A percentile compares a stretch with the other conserved stretches of the same genome.
phyloP scores from a whole-genome alignment of 2,329 filamentous ascomycete genomes.

The Sarocladiaceae sp. region DNA sequence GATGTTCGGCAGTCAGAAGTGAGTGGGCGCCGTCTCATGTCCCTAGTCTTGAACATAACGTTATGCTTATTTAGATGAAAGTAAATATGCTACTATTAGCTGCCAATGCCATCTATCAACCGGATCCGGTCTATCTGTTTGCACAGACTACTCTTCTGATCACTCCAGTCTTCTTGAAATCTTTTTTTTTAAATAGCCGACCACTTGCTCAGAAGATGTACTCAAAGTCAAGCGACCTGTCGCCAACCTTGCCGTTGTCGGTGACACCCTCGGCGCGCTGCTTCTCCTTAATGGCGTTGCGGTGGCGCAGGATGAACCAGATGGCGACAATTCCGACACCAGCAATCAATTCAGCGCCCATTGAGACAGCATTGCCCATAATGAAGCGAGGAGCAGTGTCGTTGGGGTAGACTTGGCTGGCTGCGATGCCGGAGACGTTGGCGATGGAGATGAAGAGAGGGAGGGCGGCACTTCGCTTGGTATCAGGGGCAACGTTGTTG shows the following conservation, averaged over 20 bases:
- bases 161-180: too few relatives aligned
- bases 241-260: slow-evolving; percentile 6
- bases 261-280: not conserved
- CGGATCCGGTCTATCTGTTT: too few relatives aligned
- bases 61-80: too few relatives aligned
- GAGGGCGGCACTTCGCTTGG: slow-evolving; percentile 25
- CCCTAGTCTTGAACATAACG: too few relatives aligned
- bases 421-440: slow-evolving; percentile 23
- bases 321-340: slow-evolving; percentile 19
- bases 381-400: slow-evolving; percentile 26
- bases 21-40: too few relatives aligned
- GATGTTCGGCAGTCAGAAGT: too few relatives aligned
- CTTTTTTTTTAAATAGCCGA: too few relatives aligned
- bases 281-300: not conserved
- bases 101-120: too few relatives aligned
- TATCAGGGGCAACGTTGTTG: slow-evolving; percentile 27
- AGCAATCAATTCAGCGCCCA: slow-evolving; percentile 21
- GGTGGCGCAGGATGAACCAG: not conserved
- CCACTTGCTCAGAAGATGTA: slow-evolving; percentile 8
- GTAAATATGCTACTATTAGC: too few relatives aligned
- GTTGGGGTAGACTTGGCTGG: slow-evolving; percentile 27
- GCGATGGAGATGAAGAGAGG: slow-evolving; percentile 24
- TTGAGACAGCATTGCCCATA: slow-evolving; percentile 22
- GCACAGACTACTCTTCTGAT: too few relatives aligned
- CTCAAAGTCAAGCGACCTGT: slow-evolving; percentile 3